Evolutionary conservation across 805 yeast genomes (phyloP), one percentile per base, ranked within the genome.

Genomic region (Clavispora asparagi): DNA sequence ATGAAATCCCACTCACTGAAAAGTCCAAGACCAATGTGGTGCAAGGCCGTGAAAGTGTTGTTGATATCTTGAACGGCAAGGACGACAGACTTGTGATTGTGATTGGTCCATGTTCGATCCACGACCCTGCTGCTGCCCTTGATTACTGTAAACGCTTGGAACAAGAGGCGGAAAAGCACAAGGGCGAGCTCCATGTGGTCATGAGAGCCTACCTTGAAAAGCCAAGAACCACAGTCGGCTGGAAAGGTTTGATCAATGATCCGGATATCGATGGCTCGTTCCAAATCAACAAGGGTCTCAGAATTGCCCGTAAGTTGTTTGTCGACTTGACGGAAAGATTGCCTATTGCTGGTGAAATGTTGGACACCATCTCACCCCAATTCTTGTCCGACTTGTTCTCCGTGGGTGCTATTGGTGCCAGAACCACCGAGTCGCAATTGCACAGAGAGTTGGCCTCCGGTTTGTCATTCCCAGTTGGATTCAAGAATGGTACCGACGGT

Each of bases 401-500:
- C 30, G 82, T 92, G 56, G 99, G 99, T 61, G 99, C 99, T 50
- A 91, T 92, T 70, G 99, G 99, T 63, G 99, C 99, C 47, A 85
- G 99, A 76, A 92, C 99, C 48, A 92, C 99, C 41, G 99, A 92
- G 73, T 92, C 97, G 39, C 99, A 92, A 70, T 80, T 92, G 50
- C 99, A 92, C 74, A 85, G 99, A 71, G 99, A 92, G 72, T 81
- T 92, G 59, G 95, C 98, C 17, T 91, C 97, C 8, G 99, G 99
- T 44, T 77, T 94, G 51, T 87, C 96, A n/a, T 92, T 92, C 92
- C 99, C 99, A 48, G 83, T 92, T 47, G 99, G 99, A 42, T 92
- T 92, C 85, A 92, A 92, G 74, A 92, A 92, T 67, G 99, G 98
- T 68, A 92, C 99, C 37, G 99, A 92, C 66, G 99, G 99, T 63